Conservation (phyloP, 1,139 yeast species). For the Lodderomyces orthopsilosis region DNA sequence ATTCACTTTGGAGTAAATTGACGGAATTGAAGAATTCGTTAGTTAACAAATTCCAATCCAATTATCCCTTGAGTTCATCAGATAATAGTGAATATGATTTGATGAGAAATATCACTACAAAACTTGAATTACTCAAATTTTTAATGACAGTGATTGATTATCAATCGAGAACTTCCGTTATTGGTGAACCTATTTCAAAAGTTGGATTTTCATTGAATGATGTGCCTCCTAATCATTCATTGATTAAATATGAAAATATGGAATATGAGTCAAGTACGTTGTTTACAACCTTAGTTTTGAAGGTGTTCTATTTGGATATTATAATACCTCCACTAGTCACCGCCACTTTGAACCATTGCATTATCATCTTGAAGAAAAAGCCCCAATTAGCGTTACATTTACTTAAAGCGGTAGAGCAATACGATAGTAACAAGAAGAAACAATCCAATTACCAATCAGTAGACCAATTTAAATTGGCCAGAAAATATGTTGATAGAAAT, state of each 20-base stretch:
- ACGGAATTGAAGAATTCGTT: conserved; percentile 41
- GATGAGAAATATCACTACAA: conserved; percentile 51
- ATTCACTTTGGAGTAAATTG: conserved; percentile 42
- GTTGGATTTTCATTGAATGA: conserved; percentile 49
- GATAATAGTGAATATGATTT: conserved; percentile 50
- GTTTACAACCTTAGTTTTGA: conserved; percentile 68
- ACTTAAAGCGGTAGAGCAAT: conserved; percentile 36
- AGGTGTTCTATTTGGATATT: conserved; percentile 53
- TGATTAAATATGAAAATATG: conserved; percentile 52
- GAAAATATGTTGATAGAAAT: conserved; percentile 42
- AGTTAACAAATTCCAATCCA: conserved; percentile 30
- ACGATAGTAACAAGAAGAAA: conserved; percentile 36
- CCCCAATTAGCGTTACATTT: conserved; percentile 51
- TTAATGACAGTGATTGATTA: conserved; percentile 67
- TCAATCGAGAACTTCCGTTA: conserved; percentile 54
- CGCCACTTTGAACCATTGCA: conserved; percentile 52
- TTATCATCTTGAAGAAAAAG: conserved; percentile 54
- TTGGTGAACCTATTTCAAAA: conserved; percentile 14
- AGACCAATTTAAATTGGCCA: conserved; percentile 41
- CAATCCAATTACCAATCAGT: conserved; percentile 47
- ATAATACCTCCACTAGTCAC: conserved; percentile 55
- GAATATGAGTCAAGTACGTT: conserved; percentile 73
- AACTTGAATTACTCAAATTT: conserved; percentile 68
- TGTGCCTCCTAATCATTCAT: conserved; percentile 65
- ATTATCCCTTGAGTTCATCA: conserved; percentile 46